Base-by-base conservation (phyloP, 1,284 basidiomycete genomes). In the Rhodotorula sp. region DNA sequence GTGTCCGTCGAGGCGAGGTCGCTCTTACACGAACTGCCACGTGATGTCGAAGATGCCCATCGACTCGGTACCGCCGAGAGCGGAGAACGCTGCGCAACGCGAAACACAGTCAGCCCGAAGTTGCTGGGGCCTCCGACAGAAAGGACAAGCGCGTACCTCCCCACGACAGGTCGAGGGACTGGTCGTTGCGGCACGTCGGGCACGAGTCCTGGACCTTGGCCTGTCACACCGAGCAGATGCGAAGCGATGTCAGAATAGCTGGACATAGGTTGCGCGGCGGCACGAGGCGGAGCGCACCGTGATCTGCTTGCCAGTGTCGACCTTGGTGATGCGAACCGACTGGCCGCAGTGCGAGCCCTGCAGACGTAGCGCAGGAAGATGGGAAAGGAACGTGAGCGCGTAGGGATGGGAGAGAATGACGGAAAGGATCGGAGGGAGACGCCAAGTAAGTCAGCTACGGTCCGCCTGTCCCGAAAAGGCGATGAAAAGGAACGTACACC, bases 261-360 rank as follows among this genome's bases (percentile, higher is more conserved):
- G 34, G 5, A 34, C 34, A 5, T 3, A 34, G 5, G 34, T 34
- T 5, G 34, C 34, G 34, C 34, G 34, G 34, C 34, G 68, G 63
- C 68, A 70, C 34, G 60, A 63, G 44, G 70, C 70, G 21, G 68
- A 64, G 42, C 64, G 27, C 3, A 66, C 70, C 27, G 59, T 53
- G 64, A 72, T 68, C 41, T 23, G 45, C 17, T 72, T 46, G 50
- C 70, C 70, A 9, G 64, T 64, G 34, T 55, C 56, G 21, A 42
- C 5, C 7, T 61, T 61, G 16, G 62, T 69, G 48, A 74, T 68
- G 21, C 19, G 34, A 21, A 73, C 67, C 48, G 64, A 57, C 42
- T 66, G 46, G 27, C 67, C 67, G 61, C 67, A 73, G 68, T 68
- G 57, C 19, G 56, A 49, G 27, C 67, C 34, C 34, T 34, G 34